Percentiles rank a stretch among this genome's conserved stretches.
phyloP scores from a whole-genome alignment of 805 yeast species.

The Ogataea thermomethanolica region DNA sequence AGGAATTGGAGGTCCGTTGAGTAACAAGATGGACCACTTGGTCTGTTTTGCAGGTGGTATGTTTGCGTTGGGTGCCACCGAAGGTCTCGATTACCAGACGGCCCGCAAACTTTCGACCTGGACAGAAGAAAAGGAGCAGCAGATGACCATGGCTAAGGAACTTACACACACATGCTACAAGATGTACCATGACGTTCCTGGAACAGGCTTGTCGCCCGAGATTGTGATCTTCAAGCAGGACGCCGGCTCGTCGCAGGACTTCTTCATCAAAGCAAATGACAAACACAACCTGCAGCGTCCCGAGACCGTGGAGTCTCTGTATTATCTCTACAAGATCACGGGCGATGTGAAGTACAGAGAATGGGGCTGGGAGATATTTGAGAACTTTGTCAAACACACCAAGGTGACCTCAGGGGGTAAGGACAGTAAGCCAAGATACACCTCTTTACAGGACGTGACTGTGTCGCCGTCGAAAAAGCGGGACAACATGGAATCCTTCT shows the following conservation, averaged over 20 bases:
- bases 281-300: slow-evolving; percentile 88
- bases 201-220: slow-evolving; percentile 84
- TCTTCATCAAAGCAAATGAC: slow-evolving; percentile 66
- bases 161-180: slow-evolving; percentile 77
- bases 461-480: slow-evolving; percentile 45
- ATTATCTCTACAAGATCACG: slow-evolving; percentile 73
- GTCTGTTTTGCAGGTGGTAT: slow-evolving; percentile 91
- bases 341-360: slow-evolving; percentile 76
- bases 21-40: slow-evolving; percentile 84
- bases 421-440: slow-evolving; percentile 44
- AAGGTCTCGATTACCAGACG: slow-evolving; percentile 53
- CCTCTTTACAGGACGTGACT: slow-evolving; percentile 67
- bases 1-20: slow-evolving; percentile 60
- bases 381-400: slow-evolving; percentile 61
- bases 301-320: slow-evolving; percentile 88
- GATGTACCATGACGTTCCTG: slow-evolving; percentile 69
- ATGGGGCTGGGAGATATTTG: slow-evolving; percentile 88
- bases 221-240: slow-evolving; percentile 78
- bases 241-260: slow-evolving; percentile 45
- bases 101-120: slow-evolving; percentile 57
- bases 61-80: slow-evolving; percentile 85
- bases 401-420: slow-evolving; percentile 47
- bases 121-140: slow-evolving; percentile 55
- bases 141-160: slow-evolving; percentile 68
- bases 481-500: slow-evolving; percentile 87